phyloP scores from a whole-genome alignment of 306 rosid genomes.

The Glycine latifolia region DNA sequence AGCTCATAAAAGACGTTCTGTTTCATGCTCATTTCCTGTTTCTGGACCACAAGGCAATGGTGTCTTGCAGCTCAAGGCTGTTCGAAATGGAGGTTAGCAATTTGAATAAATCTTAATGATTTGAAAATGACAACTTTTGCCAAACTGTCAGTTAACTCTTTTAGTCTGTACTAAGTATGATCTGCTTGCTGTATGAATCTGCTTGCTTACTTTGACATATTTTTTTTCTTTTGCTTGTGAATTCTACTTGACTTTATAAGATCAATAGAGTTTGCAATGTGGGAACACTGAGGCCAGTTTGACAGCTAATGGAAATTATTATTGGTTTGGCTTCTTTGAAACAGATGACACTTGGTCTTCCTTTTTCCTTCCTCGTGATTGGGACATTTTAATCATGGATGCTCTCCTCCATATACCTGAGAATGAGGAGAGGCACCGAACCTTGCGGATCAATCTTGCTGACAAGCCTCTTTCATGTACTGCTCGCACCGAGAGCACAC shows the following conservation, averaged over 20 bases:
- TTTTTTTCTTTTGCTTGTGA: neutral
- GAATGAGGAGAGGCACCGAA: constrained; percentile 71
- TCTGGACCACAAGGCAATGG: constrained; percentile 88
- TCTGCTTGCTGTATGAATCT: neutral
- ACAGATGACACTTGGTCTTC: constrained; percentile 85
- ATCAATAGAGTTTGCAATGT: constrained; percentile 11
- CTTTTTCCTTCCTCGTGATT: constrained; percentile 69
- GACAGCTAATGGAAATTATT: constrained; percentile 33
- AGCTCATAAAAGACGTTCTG: constrained; percentile 85
- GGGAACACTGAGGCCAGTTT: constrained; percentile 6
- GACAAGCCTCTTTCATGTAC: constrained; percentile 55
- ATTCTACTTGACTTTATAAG: constrained; percentile 16
- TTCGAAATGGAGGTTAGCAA: constrained; percentile 80
- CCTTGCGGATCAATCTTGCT: constrained; percentile 68
- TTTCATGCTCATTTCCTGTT: constrained; percentile 91
- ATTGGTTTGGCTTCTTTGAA: constrained; percentile 38
- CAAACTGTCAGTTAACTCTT: neutral
- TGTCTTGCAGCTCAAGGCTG: constrained; percentile 83
- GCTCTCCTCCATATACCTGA: constrained; percentile 89
- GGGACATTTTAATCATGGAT: constrained; percentile 93
- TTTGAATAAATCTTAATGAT: constrained; percentile 22
- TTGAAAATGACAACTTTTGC: neutral
- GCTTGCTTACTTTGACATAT: constrained; percentile 22
- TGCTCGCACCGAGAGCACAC: constrained; percentile 59
- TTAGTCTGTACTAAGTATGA: constrained; percentile 5